Evolutionary conservation across 75 land plant genomes (phyloP).

Genomic region (Larix kaempferi): DNA sequence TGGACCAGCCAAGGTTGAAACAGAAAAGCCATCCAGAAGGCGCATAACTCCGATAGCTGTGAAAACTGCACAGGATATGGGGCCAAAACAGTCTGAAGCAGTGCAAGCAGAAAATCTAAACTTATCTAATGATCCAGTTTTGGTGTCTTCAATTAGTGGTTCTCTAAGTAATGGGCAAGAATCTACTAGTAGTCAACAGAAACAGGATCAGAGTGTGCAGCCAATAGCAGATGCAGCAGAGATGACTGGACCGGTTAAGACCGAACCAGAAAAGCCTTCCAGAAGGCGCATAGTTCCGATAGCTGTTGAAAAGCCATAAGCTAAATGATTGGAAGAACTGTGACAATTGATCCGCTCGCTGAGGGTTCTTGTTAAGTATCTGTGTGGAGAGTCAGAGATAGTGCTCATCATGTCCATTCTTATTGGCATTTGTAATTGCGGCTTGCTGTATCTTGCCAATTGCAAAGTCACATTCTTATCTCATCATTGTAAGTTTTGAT

Average conservation of each 20-base stretch:
- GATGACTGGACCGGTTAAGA: too few species aligned
- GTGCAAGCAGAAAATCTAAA: neutral
- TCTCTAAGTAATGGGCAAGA: conserved; percentile 8
- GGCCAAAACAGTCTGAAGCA: neutral
- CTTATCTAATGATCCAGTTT: neutral
- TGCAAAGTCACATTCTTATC: conserved; percentile 1
- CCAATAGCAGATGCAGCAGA: neutral
- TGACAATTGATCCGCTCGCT: neutral
- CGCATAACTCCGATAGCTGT: conserved; percentile 3
- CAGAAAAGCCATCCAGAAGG: neutral
- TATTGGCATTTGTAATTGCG: neutral
- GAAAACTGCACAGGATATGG: conserved; percentile 6
- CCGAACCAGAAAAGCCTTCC: neutral
- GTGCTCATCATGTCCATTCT: neutral
- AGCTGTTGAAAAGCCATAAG: neutral
- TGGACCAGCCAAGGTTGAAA: too few species aligned
- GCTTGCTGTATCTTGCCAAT: conserved; percentile 1
- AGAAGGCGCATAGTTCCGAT: conserved; percentile 2
- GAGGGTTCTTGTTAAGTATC: too few species aligned
- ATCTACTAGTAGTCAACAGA: neutral
- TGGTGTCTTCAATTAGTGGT: neutral
- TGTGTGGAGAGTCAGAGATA: too few species aligned
- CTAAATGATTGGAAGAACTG: too few species aligned
- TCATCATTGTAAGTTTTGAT: neutral
- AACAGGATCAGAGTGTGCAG: conserved; percentile 1